Base-by-base conservation (phyloP, 139 green algal genomes). In the Haematococcus sp. region DNA sequence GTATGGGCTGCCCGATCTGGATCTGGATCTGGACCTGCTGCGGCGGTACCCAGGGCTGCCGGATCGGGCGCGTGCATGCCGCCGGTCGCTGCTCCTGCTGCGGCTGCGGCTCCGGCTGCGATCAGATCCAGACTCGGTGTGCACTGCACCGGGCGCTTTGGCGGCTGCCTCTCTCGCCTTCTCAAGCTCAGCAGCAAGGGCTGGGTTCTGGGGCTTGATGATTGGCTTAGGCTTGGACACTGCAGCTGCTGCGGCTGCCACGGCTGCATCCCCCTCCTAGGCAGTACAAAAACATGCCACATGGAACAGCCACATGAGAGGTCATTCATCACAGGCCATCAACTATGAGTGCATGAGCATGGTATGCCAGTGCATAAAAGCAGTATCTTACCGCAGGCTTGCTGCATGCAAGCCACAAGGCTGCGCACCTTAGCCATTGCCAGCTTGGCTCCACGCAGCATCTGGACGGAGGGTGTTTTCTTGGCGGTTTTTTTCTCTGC, bases 391-490 rank as follows among this genome's bases (percentile, higher is more conserved):
- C n/a, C n/a, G n/a, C n/a, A n/a, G n/a, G n/a, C n/a, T n/a, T n/a
- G n/a, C n/a, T n/a, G n/a, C n/a, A n/a, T n/a, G n/a, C n/a, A n/a
- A n/a, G n/a, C n/a, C n/a, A n/a, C n/a, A n/a, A n/a, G n/a, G n/a
- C n/a, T n/a, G 40, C 52, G 20, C 66, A 28, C 54, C 74, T 70
- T 52, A 15, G 32, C 58, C 30, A 81, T 81, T 46, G 68, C 68
- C 11, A 81, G 51, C 0, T 60, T 59, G 15, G 75, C 75, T 3
- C 75, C 75, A 3, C 68, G 68, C 34, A 81, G 68, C n/a, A 66
- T 81, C 28, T 71, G 75, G 33, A 76, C 46, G 7, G 61, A 16
- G 2, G 30, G 33, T 11, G 31, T 22, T 31, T 54, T 52, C 25
- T 46, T 68, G 0, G 59, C 59, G 1, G 75, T 17, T 49, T 80